A percentile compares a stretch with the other conserved stretches of the same genome.
These are phyloP conservation scores for Zygosaccharomyces pseudorouxii DNA, from an alignment of 805 yeast genomes.

Conservation along the genomic window DNA sequence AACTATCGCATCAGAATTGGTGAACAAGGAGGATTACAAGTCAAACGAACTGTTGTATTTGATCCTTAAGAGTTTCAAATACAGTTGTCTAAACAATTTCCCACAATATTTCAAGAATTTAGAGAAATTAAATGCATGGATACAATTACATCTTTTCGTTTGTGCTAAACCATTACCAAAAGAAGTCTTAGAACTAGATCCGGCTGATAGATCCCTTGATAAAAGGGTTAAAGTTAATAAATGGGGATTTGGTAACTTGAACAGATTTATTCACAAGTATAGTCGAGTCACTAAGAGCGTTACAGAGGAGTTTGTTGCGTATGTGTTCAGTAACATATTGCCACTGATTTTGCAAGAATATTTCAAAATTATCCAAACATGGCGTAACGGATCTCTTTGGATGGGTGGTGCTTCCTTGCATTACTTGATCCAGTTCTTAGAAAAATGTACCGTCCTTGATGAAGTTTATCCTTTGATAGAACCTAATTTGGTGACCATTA, in stretches of 20 bases:
- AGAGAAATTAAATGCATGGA: constrained; percentile 50
- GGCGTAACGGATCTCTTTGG: constrained; percentile 50
- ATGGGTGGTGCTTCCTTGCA: constrained; percentile 58
- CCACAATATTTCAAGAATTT: constrained; percentile 46
- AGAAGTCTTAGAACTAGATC: constrained; percentile 45
- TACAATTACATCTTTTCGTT: constrained; percentile 58
- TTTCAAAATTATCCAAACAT: constrained; percentile 43
- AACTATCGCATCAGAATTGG: constrained; percentile 43
- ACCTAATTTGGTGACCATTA: constrained; percentile 58
- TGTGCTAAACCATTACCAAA: constrained; percentile 52
- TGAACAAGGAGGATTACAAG: constrained; percentile 32
- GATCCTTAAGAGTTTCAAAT: constrained; percentile 63
- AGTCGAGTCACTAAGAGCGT: constrained; percentile 41
- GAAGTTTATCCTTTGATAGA: constrained; percentile 60
- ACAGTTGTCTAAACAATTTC: constrained; percentile 52
- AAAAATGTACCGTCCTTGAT: constrained; percentile 52
- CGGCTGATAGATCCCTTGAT: constrained; percentile 44
- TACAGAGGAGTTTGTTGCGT: constrained; percentile 48
- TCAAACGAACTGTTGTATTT: constrained; percentile 51
- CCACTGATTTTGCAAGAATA: constrained; percentile 68
- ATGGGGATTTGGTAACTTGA: constrained; percentile 82
- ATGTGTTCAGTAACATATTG: constrained; percentile 52
- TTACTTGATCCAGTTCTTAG: constrained; percentile 61
- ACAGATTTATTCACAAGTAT: constrained; percentile 64
- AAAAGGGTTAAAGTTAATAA: constrained; percentile 69